Percentiles rank a stretch among this genome's conserved stretches.
phyloP scores from a whole-genome alignment of 139 green algal genomes.

The Trebouxia sp. region DNA sequence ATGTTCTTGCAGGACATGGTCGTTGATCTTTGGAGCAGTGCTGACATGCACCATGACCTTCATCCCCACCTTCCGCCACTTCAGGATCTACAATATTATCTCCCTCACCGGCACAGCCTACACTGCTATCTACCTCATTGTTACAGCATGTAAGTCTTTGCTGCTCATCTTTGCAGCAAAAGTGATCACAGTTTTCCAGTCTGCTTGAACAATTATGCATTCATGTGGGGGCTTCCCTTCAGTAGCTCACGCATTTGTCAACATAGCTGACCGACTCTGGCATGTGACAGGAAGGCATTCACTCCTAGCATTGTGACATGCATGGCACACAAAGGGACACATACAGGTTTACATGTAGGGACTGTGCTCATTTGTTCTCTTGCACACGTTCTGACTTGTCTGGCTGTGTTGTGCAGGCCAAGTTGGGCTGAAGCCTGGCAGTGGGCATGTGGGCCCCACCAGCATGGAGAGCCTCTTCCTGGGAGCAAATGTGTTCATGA shows the following conservation, averaged over 20 bases:
- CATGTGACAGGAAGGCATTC: too few relatives aligned
- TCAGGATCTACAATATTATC: slow-evolving; percentile 34
- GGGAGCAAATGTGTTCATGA: slow-evolving; percentile 32
- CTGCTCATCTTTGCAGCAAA: neutral
- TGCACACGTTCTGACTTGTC: too few relatives aligned
- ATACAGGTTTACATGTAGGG: neutral
- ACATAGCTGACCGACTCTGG: too few relatives aligned
- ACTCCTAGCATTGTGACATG: too few relatives aligned
- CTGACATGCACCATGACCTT: slow-evolving; percentile 28
- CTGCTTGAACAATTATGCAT: too few relatives aligned
- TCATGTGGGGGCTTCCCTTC: too few relatives aligned
- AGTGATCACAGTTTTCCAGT: too few relatives aligned
- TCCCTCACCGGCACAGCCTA: slow-evolving; percentile 27
- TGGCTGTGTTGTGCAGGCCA: too few relatives aligned
- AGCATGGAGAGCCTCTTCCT: slow-evolving; percentile 26
- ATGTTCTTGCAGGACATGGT: slow-evolving; percentile 33
- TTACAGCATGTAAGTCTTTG: slow-evolving; percentile 18
- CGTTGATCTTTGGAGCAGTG: slow-evolving; percentile 18
- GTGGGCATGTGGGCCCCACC: neutral
- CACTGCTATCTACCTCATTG: slow-evolving; percentile 22
- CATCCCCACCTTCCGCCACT: slow-evolving; percentile 31
- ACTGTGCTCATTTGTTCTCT: neutral
- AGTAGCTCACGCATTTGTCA: too few relatives aligned
- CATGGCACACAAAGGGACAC: too few relatives aligned
- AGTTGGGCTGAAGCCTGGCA: neutral